phyloP scores from a whole-genome alignment of 768 basidiomycete genomes.

The Rhodosporidiobolus sp. region DNA sequence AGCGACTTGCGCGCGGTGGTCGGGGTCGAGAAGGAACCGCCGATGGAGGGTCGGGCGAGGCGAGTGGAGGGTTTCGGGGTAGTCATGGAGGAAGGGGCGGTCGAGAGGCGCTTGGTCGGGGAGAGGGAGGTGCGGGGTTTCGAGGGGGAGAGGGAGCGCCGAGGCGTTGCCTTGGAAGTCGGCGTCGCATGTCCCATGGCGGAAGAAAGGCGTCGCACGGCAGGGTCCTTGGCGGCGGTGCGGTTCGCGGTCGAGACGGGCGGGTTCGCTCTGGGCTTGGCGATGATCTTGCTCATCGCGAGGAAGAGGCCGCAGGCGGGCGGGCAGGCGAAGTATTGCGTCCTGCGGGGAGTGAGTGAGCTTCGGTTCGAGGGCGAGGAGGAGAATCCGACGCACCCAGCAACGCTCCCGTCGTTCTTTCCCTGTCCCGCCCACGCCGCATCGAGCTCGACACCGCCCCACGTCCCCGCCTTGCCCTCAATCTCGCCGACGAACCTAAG shows the following conservation, averaged over 20 bases:
- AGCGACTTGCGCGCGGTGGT: constrained; percentile 26
- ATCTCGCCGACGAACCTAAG: constrained; percentile 79
- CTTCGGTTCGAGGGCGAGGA: too few species aligned
- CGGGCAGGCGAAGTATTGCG: constrained; percentile 79
- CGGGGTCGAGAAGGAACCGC: constrained; percentile 23
- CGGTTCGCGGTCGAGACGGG: constrained; percentile 73
- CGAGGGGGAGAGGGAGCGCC: constrained; percentile 8
- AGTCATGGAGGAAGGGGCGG: not conserved
- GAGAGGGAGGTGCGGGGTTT: constrained; percentile 19
- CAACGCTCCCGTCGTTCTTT: constrained; percentile 89
- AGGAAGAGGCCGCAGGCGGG: constrained; percentile 89
- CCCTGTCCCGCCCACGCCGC: constrained; percentile 84
- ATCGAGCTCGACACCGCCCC: constrained; percentile 88
- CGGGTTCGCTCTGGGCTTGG: constrained; percentile 61
- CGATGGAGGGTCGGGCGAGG: constrained; percentile 26
- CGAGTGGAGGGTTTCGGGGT: constrained; percentile 26
- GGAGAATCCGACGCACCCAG: constrained; percentile 68
- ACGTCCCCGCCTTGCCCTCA: constrained; percentile 80
- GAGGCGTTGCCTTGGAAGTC: constrained; percentile 9
- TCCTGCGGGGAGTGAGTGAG: constrained; percentile 51
- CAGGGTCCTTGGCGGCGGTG: constrained; percentile 75
- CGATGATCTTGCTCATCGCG: constrained; percentile 71
- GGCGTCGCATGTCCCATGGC: not conserved
- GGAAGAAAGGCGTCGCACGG: constrained; percentile 46
- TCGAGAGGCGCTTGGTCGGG: constrained; percentile 15